Evolutionary conservation across 352 stramenopile species (phyloP).

Genomic region (Pythium sp.): DNA sequence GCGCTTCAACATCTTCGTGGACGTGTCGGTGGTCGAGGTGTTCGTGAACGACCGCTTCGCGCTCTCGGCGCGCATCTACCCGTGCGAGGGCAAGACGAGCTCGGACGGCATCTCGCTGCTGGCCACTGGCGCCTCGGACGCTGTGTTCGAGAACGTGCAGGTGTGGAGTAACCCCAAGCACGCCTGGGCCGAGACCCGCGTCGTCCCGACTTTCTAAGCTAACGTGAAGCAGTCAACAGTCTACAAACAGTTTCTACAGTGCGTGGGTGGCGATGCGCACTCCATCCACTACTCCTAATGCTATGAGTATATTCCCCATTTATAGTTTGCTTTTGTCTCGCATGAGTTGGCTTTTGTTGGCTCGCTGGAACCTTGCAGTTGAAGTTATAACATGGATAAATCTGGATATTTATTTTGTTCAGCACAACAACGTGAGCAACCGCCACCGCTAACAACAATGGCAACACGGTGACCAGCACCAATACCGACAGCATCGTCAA

Average conservation of each 20-base stretch:
- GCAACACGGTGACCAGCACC: too few species aligned
- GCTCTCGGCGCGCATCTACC: constrained; percentile 64
- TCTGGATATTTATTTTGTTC: too few species aligned
- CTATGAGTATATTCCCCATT: neutral
- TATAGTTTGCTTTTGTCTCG: too few species aligned
- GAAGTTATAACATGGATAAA: too few species aligned
- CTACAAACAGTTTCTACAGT: neutral
- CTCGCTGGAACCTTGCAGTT: too few species aligned
- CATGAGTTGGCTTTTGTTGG: too few species aligned
- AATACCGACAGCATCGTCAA: too few species aligned
- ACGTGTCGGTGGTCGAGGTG: constrained; percentile 69
- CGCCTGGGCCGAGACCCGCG: constrained; percentile 47
- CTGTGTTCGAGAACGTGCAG: constrained; percentile 59
- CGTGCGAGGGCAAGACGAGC: constrained; percentile 40
- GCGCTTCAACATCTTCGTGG: constrained; percentile 60
- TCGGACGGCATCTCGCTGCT: constrained; percentile 59
- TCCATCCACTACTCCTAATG: neutral
- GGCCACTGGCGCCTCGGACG: constrained; percentile 24
- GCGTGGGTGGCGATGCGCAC: neutral
- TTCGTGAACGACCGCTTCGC: constrained; percentile 71
- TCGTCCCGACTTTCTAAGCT: constrained; percentile 31
- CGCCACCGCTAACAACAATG: too few species aligned
- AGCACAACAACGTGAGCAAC: too few species aligned
- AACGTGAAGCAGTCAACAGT: neutral
- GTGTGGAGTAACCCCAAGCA: constrained; percentile 68